Evolutionary conservation across 2,329 filamentous ascomycete species (phyloP).

Genomic region (Lasiodiplodia sp.): DNA sequence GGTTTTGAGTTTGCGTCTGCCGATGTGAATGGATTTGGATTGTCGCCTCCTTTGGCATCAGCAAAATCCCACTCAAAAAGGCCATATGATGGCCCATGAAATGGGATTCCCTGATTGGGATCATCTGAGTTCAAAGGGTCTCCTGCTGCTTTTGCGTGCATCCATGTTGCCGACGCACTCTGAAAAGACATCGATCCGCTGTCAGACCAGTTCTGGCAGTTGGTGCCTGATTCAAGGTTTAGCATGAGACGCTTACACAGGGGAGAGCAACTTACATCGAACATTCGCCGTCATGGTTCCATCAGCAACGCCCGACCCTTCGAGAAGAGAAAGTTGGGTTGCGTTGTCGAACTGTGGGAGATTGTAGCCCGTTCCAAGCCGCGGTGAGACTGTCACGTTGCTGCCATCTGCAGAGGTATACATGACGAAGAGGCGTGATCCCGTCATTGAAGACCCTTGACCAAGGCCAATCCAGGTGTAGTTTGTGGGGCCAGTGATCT

Average conservation of each 20-base stretch:
- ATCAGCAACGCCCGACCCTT: neutral
- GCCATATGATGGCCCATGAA: slow-evolving; percentile 53
- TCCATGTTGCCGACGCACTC: slow-evolving; percentile 55
- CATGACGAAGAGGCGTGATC: slow-evolving; percentile 66
- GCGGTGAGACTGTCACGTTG: slow-evolving; percentile 65
- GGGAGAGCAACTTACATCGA: neutral
- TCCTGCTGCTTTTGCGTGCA: slow-evolving; percentile 57
- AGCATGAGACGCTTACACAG: neutral
- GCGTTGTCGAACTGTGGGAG: slow-evolving; percentile 46
- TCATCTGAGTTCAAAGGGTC: slow-evolving; percentile 56
- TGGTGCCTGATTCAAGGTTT: slow-evolving; percentile 50
- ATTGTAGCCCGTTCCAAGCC: slow-evolving; percentile 53
- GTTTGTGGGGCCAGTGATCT: slow-evolving; percentile 60
- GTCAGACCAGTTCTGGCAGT: slow-evolving; percentile 58
- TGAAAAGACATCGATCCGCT: slow-evolving; percentile 61
- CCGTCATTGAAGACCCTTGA: slow-evolving; percentile 61
- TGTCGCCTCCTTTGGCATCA: slow-evolving; percentile 59
- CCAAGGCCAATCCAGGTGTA: slow-evolving; percentile 64
- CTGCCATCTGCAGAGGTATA: slow-evolving; percentile 62
- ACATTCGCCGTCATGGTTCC: neutral
- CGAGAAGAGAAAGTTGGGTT: neutral
- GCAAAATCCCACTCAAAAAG: slow-evolving; percentile 57
- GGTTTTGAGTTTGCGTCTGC: too few relatives aligned
- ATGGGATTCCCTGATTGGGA: slow-evolving; percentile 49
- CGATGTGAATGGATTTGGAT: slow-evolving; percentile 50